Evolutionary conservation across 495 filamentous ascomycete genomes (phyloP), one percentile per base, ranked within the genome.

Genomic region (Talaromyces wortmannii): DNA sequence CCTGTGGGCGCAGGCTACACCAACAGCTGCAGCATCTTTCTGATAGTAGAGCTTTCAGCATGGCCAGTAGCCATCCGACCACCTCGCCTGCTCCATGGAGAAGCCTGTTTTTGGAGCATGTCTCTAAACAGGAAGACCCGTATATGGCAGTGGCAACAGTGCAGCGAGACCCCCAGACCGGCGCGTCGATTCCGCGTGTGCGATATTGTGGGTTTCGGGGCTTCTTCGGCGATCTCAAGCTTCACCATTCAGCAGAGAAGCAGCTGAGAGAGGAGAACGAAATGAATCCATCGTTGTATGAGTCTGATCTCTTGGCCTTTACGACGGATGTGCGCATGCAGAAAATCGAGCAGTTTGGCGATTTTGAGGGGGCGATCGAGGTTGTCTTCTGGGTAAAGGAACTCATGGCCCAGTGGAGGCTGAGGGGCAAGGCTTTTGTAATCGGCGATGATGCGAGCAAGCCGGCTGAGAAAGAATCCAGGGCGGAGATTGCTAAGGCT

Each of bases 301-400:
- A 88, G 49, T 88, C 81, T 52, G 91, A 97, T 59, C 68, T 90
- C 55, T 76, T 85, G 4, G 83, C 87, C 2, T 86, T 97, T 57
- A 97, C 92, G 0, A 95, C 92, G 0, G 94, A 98, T 66, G 78
- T 80, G 8, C 78, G 94, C 10, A 95, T 91, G 89, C 78, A 84
- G 32, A 98, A 98, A 74, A 73, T 85, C 2, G 68, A 67, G 3
- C 85, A 97, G 65, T 59, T 97, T 0, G 55, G 60, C 12, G n/a
- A 56, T 7, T 67, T 66, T 6, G 89, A 87, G 0, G 84, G 82
- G 18, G 76, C 77, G 0, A 82, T 91, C 12, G 94, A 98, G 68
- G 90, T 83, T 10, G 78, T 90, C 11, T 97, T 88, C 67, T 98
- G 92, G 92, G 66, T 85, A 13, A 79, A 80, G 63, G 81, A 85